A percentile compares a stretch with the other conserved stretches of the same genome.
These are phyloP conservation scores for Athelia sp. DNA, from an alignment of 1,284 basidiomycete genomes.

Conservation along the genomic window DNA sequence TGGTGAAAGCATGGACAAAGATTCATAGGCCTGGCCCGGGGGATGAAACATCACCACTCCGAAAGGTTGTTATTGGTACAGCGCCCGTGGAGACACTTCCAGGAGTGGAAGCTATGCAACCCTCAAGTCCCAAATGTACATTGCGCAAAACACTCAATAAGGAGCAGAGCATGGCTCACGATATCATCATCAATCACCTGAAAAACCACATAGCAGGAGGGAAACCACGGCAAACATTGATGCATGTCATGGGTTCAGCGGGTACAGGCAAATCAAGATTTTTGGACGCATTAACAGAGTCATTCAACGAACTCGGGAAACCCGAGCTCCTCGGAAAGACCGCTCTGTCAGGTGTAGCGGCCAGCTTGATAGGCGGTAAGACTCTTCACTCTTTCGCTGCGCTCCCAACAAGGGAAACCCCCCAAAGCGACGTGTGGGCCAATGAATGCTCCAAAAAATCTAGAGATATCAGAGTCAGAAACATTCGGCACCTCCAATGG, in stretches of 20 bases:
- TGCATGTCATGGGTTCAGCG: conserved; percentile 25
- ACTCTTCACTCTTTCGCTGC: conserved; percentile 25
- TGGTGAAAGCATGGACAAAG: too few relatives aligned
- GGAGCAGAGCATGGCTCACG: conserved; percentile 6
- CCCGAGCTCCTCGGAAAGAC: conserved; percentile 16
- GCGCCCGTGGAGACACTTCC: too few relatives aligned
- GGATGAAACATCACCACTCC: too few relatives aligned
- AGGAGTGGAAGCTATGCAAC: too few relatives aligned
- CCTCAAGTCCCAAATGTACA: too few relatives aligned
- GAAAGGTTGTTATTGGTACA: too few relatives aligned
- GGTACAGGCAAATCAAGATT: conserved; percentile 30
- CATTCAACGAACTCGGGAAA: conserved; percentile 12
- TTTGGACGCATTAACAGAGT: conserved; percentile 23
- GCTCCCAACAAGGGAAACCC: neutral
- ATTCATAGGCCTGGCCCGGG: too few relatives aligned
- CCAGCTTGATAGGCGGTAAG: conserved; percentile 22
- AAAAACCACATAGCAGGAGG: neutral
- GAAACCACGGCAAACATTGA: conserved; percentile 14
- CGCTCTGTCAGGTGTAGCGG: conserved; percentile 28
- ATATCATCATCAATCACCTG: conserved; percentile 5
- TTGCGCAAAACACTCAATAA: conserved; percentile 1
- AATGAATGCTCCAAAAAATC: neutral
- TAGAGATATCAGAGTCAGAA: neutral
- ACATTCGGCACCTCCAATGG: neutral
- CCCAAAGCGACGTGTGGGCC: neutral